Conservation (phyloP, 371 early-diverging fungal genomes). For the Dichotomocladium elegans region DNA sequence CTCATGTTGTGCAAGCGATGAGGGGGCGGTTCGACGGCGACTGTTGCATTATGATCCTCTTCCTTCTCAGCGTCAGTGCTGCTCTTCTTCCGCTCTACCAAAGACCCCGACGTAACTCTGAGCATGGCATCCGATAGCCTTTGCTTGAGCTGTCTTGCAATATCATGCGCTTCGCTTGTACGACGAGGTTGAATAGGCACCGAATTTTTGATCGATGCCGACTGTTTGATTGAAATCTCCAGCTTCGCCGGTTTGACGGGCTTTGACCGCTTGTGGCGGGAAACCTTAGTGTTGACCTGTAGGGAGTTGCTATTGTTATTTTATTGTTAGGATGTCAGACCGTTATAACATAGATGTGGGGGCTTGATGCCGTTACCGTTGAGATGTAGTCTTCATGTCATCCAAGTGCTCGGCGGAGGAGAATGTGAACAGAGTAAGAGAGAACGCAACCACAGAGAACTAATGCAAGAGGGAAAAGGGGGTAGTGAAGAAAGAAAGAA, state of each 20-base stretch:
- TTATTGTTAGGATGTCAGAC: not conserved
- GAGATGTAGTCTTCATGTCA: not conserved
- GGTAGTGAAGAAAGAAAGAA: conserved; percentile 3
- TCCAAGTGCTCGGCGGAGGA: not conserved
- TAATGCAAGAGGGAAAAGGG: conserved; percentile 15
- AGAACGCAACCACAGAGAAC: conserved; percentile 4
- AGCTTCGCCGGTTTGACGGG: not conserved
- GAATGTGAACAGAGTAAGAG: conserved; percentile 4
- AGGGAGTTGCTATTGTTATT: not conserved
- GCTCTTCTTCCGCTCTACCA: not conserved
- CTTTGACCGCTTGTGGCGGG: too few species aligned
- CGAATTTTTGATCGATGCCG: not conserved
- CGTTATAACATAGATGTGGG: not conserved
- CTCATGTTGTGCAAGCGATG: conserved; percentile 22
- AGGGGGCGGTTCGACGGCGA: not conserved
- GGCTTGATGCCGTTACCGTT: not conserved
- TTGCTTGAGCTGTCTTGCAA: conserved; percentile 24
- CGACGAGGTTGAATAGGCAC: not conserved
- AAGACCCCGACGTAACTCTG: not conserved
- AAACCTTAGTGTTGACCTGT: too few species aligned
- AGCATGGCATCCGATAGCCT: conserved; percentile 18
- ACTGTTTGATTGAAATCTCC: not conserved
- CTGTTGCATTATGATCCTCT: not conserved
- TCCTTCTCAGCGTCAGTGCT: not conserved
- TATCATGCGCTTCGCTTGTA: conserved; percentile 4